Base-by-base conservation (phyloP, 75 land plant species). In the Pinus albicaulis region DNA sequence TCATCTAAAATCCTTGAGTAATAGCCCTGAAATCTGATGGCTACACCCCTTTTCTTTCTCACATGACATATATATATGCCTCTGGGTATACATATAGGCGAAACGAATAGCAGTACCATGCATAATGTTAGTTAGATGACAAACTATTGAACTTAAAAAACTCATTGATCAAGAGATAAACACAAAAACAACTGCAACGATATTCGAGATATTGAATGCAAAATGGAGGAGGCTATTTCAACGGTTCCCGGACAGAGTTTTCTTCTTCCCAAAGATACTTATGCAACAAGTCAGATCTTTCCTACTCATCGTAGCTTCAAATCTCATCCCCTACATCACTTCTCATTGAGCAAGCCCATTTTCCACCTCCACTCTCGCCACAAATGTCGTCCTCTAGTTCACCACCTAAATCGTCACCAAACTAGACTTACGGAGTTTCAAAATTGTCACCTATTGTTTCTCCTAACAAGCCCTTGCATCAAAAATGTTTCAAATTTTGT, bases 301-400 rank as follows among this genome's bases (percentile, higher is more conserved):
- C 36, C 13, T 57, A 13, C 17, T 2, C 5, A 17, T 25, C 16
- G 5, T n/a, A 22, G 19, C 12, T 19, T 41, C 71, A 36, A 20
- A 44, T 44, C 7, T 84, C 86, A 12, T 84, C 86, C 14, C 86
- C 86, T 8, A 74, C 80, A 23, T 84, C 86, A 68, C 81, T 80
- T 12, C 86, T 84, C 22, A 76, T 84, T 3, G 85, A 79, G 1
- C 82, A 82, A 55, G 64, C 77, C 1, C 80, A 60, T 10, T 74
- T 74, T 23, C 76, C 86, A 6, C 86, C 86, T 17, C 80, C 86
- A 15, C 19, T 69, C 14, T 78, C 80, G 22, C 75, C 80, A 4
- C 80, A 36, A 22, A 44, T 58, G 12, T 57, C 62, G 2, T 25
- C 74, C 2, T 38, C 76, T 6, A 48, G 23, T 28, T 56, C 76